Evolutionary conservation across 306 rosid genomes (phyloP).

Genomic region (Pyrus betulifolia): DNA sequence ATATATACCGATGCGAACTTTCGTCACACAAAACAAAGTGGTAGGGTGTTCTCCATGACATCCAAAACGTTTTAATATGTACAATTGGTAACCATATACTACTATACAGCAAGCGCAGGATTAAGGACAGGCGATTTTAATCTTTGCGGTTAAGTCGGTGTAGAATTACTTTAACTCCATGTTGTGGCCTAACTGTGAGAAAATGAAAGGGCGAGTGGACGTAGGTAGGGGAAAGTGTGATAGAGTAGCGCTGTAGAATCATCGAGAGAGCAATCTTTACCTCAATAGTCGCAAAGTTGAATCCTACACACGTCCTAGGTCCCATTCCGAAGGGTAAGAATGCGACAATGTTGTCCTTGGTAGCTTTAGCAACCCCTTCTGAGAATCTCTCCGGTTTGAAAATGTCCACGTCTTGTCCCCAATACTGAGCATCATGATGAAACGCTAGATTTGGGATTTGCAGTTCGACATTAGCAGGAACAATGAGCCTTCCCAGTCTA

Average conservation of each 20-base stretch:
- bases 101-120: background rate
- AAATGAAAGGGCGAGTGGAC: slow-evolving; percentile 5
- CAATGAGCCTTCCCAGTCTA: slow-evolving; percentile 7
- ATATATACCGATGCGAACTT: too few species aligned
- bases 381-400: slow-evolving; percentile 27
- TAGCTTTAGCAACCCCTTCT: slow-evolving; percentile 13
- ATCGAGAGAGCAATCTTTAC: slow-evolving; percentile 16
- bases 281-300: slow-evolving; percentile 18
- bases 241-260: slow-evolving; percentile 15
- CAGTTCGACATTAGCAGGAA: slow-evolving; percentile 12
- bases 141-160: background rate
- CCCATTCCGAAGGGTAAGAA: slow-evolving; percentile 21
- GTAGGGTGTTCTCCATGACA: too few species aligned
- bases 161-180: slow-evolving; percentile 17
- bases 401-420: slow-evolving; percentile 21
- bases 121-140: background rate
- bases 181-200: slow-evolving; percentile 3
- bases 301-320: slow-evolving; percentile 16
- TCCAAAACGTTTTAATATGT: too few species aligned
- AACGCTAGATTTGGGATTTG: background rate
- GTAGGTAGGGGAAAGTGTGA: slow-evolving; percentile 11
- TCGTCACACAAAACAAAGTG: too few species aligned
- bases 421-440: slow-evolving; percentile 17
- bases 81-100: too few species aligned
- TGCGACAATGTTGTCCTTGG: slow-evolving; percentile 4